These are phyloP conservation scores for Neospora caninum DNA, from an alignment of 169 alveolate species.

Conservation along the genomic window DNA sequence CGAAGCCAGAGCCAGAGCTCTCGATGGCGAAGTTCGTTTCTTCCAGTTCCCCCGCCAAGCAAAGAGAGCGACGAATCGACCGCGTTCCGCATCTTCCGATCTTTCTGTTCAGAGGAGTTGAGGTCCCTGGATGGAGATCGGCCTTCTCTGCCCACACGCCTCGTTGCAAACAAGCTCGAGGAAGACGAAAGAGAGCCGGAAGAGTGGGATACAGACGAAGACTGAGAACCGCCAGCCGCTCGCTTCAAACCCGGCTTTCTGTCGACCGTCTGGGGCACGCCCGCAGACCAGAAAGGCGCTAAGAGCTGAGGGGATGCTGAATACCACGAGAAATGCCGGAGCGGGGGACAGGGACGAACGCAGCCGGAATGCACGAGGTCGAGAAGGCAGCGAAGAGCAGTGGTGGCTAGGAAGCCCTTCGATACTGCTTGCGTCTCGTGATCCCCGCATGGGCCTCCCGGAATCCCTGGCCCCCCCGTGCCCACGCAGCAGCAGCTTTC, in stretches of 20 bases:
- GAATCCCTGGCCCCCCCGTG: background rate
- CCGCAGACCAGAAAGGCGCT: background rate
- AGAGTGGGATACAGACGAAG: too few species aligned
- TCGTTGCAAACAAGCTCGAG: too few species aligned
- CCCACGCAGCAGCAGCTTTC: background rate
- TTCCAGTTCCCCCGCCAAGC: background rate
- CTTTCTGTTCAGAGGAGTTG: background rate
- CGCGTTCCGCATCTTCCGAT: background rate
- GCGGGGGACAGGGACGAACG: background rate
- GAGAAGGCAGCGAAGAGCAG: background rate
- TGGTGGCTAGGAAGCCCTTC: background rate
- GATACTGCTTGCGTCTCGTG: background rate
- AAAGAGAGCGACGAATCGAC: background rate
- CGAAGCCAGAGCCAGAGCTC: conserved; percentile 14
- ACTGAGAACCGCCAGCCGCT: too few species aligned
- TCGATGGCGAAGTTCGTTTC: background rate
- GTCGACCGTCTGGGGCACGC: background rate
- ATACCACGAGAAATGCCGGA: background rate
- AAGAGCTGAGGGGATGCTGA: background rate
- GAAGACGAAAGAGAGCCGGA: too few species aligned
- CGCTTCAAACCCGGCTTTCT: background rate
- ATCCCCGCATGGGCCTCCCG: background rate
- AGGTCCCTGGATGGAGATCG: too few species aligned
- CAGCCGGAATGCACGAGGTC: background rate
- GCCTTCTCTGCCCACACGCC: too few species aligned